Percentiles rank a stretch among this genome's conserved stretches.
These are phyloP conservation scores for Pestalotiopsis fici DNA, from an alignment of 2,329 filamentous ascomycete genomes.

Conservation along the genomic window DNA sequence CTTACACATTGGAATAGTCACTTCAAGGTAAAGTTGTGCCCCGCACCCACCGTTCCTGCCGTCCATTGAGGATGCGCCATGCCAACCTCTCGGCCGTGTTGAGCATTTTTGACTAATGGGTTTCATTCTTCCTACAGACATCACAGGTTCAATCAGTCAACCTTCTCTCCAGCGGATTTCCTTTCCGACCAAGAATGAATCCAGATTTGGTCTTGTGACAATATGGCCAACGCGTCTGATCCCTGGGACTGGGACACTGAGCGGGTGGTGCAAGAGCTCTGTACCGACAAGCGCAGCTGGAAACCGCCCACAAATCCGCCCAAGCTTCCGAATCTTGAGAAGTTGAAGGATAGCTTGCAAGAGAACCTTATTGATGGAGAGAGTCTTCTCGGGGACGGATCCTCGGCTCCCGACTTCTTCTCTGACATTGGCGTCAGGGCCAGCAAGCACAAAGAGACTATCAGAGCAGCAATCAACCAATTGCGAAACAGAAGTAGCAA, in stretches of 20 bases:
- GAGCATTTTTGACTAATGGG: not conserved
- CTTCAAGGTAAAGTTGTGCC: too few species aligned
- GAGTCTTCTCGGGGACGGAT: constrained; percentile 56
- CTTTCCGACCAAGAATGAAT: not conserved
- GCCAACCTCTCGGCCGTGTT: too few species aligned
- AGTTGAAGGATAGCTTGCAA: constrained; percentile 56
- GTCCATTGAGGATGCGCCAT: too few species aligned
- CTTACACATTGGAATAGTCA: too few species aligned
- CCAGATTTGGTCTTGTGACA: not conserved
- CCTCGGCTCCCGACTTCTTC: constrained; percentile 54
- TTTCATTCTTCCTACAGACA: not conserved
- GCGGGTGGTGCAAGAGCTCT: constrained; percentile 67
- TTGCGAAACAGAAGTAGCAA: constrained; percentile 53
- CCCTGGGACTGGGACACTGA: constrained; percentile 76
- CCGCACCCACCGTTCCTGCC: too few species aligned
- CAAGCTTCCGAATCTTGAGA: constrained; percentile 50
- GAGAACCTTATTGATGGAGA: constrained; percentile 68
- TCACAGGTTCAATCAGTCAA: not conserved
- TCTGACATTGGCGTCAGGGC: constrained; percentile 57
- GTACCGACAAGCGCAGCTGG: constrained; percentile 53
- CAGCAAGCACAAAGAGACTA: constrained; percentile 56
- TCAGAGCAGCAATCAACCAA: constrained; percentile 58
- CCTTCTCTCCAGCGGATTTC: not conserved
- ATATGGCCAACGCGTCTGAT: constrained; percentile 46
- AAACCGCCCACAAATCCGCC: constrained; percentile 29